A percentile compares a stretch with the other conserved stretches of the same genome.
Conservation (phyloP, 129 eudicot species). For the Helianthus annuus region HanXRQr2.0-SUNRISE NC_035436.2:5128551-5129050, state of each 20-base stretch:
- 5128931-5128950: too few relatives aligned
- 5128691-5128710: slow-evolving; percentile 96
- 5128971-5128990: too few relatives aligned
- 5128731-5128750: slow-evolving; percentile 84
- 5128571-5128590: background rate
- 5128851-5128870: too few relatives aligned
- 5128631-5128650: background rate
- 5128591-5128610: background rate
- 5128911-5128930: too few relatives aligned
- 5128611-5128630: background rate
- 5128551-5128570: background rate
- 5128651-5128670: slow-evolving; percentile 3
- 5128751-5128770: slow-evolving; percentile 67
- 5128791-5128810: slow-evolving; percentile 81
- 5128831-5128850: slow-evolving; percentile 96
- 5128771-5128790: slow-evolving; percentile 80
- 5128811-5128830: slow-evolving; percentile 81
- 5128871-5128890: too few relatives aligned
- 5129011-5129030: too few relatives aligned
- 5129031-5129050: too few relatives aligned
- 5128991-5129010: too few relatives aligned
- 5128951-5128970: too few relatives aligned
- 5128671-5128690: slow-evolving; percentile 90
- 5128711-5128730: slow-evolving; percentile 73
- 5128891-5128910: background rate